These are phyloP conservation scores for Hortiboletus campestris DNA, from an alignment of 768 basidiomycete species.

Conservation along the genomic window DNA sequence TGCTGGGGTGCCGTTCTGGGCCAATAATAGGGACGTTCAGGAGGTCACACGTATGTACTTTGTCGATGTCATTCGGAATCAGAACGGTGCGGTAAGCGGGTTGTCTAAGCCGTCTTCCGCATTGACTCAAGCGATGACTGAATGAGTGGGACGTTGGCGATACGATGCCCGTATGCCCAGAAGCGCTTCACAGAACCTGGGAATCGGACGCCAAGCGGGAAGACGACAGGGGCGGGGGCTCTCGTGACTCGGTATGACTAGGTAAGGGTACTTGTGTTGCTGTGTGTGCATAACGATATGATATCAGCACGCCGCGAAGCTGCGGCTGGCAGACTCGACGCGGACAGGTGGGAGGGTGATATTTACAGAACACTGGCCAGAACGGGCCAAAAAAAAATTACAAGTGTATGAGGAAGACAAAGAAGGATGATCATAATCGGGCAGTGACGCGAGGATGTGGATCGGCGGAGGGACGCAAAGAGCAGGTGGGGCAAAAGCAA, in stretches of 20 bases:
- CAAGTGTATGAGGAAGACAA: not conserved
- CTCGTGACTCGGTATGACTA: no score
- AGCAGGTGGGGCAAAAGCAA: not conserved
- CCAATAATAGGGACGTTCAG: not conserved
- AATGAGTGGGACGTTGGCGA: not conserved
- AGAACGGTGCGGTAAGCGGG: slow-evolving; percentile 3
- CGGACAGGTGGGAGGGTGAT: not conserved
- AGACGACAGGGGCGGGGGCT: no score
- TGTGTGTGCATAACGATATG: no score
- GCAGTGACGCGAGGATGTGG: not conserved
- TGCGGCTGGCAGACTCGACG: no score
- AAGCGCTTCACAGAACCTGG: not conserved
- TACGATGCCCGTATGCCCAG: not conserved
- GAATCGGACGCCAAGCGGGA: not conserved
- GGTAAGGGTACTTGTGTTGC: no score
- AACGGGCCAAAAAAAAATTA: not conserved
- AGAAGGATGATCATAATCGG: not conserved
- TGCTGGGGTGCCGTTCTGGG: slow-evolving; percentile 37
- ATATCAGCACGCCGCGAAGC: no score
- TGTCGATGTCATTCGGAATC: slow-evolving; percentile 5
- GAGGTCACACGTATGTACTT: not conserved
- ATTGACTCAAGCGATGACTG: not conserved
- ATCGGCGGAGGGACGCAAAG: slow-evolving; percentile 1
- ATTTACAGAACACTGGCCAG: not conserved
- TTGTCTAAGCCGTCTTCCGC: not conserved